Evolutionary conservation across 306 rosid species (phyloP), one percentile per base, ranked within the genome.

Genomic region (Rubus idaeus): DNA sequence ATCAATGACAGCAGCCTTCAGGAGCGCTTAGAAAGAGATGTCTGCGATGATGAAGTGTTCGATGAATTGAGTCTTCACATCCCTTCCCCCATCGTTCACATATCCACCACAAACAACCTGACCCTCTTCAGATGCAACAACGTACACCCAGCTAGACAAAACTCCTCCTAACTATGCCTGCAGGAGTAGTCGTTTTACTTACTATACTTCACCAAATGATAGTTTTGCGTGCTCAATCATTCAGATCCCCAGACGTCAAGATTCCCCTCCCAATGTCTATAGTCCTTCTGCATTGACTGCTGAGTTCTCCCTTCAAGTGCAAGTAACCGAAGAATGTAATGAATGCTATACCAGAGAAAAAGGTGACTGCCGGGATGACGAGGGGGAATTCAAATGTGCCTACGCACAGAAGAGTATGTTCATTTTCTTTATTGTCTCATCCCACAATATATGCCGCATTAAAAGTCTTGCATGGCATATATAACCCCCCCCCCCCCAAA

Each of bases 291-390:
- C 44, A 7, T 58, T 23, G 57, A 6, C 2, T 0, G 6, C 62
- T 73, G 18, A 0, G 0, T 73, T 79, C 42, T 0, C 0, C 1
- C 16, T 79, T 55, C 0, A 0, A 0, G 6, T 55, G 6, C 0
- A 0, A 30, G 1, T 0, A 10, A 7, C 6, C 0, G 0, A 0
- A 0, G 5, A 12, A 10, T 79, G 83, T 45, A 0, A 0, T 0
- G 0, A 1, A 0, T 74, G 77, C 14, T 0, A 0, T 23, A 23
- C 26, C 26, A 23, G 0, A 23, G 26, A 23, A 23, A 23, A 23
- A 23, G 26, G 26, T 23, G 26, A 23, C 0, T 23, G 52, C 52
- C 2, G 3, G 52, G 14, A 9, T 49, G 52, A 49, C 14, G 9
- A 49, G 14, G 52, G 16, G 10, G 52, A 49, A 10, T 49, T 49